phyloP scores from a whole-genome alignment of 257 asterid species.

The Solanum boliviense region DNA sequence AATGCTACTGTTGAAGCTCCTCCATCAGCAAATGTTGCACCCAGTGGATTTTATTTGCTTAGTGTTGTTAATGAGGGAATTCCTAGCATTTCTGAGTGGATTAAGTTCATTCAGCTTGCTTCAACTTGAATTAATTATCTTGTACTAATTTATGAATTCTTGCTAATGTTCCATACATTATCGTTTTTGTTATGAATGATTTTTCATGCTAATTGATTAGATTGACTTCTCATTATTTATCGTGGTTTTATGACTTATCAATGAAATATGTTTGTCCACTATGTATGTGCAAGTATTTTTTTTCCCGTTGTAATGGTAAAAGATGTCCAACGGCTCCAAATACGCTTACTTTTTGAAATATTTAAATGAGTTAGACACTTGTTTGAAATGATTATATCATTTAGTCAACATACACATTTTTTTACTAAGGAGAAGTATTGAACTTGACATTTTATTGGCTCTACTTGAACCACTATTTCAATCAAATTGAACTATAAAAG shows the following conservation, averaged over 20 bases:
- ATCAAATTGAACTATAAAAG: not conserved
- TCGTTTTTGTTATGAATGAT: not conserved
- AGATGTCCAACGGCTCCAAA: not conserved
- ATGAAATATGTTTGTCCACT: not conserved
- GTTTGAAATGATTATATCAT: not conserved
- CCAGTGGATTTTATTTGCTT: slow-evolving; percentile 58
- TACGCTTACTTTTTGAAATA: not conserved
- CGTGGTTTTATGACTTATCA: not conserved
- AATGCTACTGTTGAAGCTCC: slow-evolving; percentile 51
- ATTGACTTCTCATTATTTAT: not conserved
- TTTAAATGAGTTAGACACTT: no score
- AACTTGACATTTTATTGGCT: not conserved
- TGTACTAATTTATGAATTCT: not conserved
- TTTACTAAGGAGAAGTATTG: not conserved
- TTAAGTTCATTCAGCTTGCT: slow-evolving; percentile 28
- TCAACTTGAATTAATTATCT: not conserved
- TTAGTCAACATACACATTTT: not conserved
- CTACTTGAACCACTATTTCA: not conserved
- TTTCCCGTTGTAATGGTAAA: not conserved
- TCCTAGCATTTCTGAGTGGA: slow-evolving; percentile 50
- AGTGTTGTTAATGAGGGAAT: slow-evolving; percentile 44
- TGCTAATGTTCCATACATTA: not conserved
- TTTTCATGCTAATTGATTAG: not conserved
- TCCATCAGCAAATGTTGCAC: slow-evolving; percentile 45
- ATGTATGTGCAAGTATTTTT: not conserved